Base-by-base conservation (phyloP, 2,329 filamentous ascomycete species). In the Leptographium procerum region DNA sequence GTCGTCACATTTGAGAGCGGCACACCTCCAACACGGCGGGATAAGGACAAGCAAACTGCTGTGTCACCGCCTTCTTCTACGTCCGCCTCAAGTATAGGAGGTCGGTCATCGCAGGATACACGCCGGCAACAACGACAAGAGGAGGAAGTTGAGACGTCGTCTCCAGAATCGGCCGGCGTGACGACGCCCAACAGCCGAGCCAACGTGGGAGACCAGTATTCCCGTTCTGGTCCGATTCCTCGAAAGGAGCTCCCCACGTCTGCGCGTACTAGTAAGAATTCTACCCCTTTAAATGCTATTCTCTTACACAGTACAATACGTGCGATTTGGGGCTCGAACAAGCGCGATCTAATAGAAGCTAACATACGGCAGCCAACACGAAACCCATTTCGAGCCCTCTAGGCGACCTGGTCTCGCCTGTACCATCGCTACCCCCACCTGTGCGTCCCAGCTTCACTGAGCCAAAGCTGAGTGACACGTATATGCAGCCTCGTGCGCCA, bases 211-310 rank as follows among this genome's bases (percentile, higher is more conserved):
- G 67, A 66, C 65, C 71, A 63, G 69, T 85, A 81, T 61, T 67
- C 19, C 75, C 34, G 67, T 70, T 62, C 69, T 84, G 82, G 63
- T 66, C 24, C 75, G 24, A 80, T 87, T 60, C 65, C 82, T 13
- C 78, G 86, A 64, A 91, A 89, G 68, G 87, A 91, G 52, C 66
- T 86, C 47, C 73, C 78, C 5, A 58, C 70, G 11, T 66, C 66
- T 22, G 68, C 71, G 28, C 75, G 74, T 63, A 75, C 71, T 64
- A 68, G 79, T 81, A 73, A 70, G 73, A 68, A 52, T 53, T 52
- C 36, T 19, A 14, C 36, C 13, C 36, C 36, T 2, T 6, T 4
- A 7, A 40, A 13, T 36, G 34, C 4, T 16, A 7, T 19, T 3
- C 40, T 19, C 19, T 19, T 43, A 19, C n/a, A 8, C 14, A 14